phyloP scores from a whole-genome alignment of 169 alveolate genomes.

The Eimeria nieschulzi region DNA sequence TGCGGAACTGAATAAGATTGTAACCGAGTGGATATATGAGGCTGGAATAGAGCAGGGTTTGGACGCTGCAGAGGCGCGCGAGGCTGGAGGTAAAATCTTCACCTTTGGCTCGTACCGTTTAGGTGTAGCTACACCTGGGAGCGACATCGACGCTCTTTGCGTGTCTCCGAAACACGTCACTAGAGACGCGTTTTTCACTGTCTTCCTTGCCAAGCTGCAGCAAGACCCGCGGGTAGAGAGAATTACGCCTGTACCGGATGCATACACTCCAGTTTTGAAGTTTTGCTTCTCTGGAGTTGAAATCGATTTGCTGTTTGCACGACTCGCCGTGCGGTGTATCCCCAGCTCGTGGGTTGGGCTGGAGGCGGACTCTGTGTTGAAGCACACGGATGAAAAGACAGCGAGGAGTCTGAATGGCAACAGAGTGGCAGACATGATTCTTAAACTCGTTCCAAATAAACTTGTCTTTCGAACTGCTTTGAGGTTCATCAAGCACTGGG shows the following conservation, averaged over 20 bases:
- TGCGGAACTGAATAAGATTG: slow-evolving; percentile 49
- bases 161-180: slow-evolving; percentile 96
- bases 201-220: slow-evolving; percentile 89
- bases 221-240: slow-evolving; percentile 92
- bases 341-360: slow-evolving; percentile 90
- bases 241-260: slow-evolving; percentile 95
- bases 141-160: slow-evolving; percentile 98
- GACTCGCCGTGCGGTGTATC: slow-evolving; percentile 88
- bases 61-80: slow-evolving; percentile 72
- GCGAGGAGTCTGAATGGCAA: slow-evolving; percentile 94
- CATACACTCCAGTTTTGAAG: slow-evolving; percentile 97
- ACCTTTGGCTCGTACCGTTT: slow-evolving; percentile 95
- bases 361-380: slow-evolving; percentile 85
- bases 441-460: slow-evolving; percentile 93
- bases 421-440: slow-evolving; percentile 95
- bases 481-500: slow-evolving; percentile 97
- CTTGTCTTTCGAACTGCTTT: slow-evolving; percentile 93
- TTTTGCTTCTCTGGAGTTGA: slow-evolving; percentile 94
- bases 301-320: slow-evolving; percentile 97
- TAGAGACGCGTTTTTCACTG: slow-evolving; percentile 93
- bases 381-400: slow-evolving; percentile 90
- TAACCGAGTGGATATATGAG: slow-evolving; percentile 76
- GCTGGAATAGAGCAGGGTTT: slow-evolving; percentile 75
- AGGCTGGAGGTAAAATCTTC: slow-evolving; percentile 77
- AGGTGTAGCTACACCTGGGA: slow-evolving; percentile 97